A percentile compares a stretch with the other conserved stretches of the same genome.
phyloP scores from a whole-genome alignment of 371 early-diverging fungal species.

The Mortierella sp. region DNA sequence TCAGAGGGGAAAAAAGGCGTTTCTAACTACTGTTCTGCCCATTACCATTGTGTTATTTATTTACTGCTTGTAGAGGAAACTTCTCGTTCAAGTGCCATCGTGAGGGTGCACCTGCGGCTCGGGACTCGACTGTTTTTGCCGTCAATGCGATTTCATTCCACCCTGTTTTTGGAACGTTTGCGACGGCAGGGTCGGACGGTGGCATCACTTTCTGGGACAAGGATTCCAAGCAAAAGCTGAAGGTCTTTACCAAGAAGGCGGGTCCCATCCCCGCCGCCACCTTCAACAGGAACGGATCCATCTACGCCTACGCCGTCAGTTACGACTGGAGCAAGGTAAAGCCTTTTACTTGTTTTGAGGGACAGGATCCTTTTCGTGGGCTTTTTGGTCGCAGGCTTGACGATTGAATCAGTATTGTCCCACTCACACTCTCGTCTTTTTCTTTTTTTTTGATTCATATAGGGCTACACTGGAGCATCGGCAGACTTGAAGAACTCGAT shows the following conservation, averaged over 20 bases:
- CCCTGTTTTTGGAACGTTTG: constrained; percentile 90
- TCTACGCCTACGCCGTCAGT: constrained; percentile 94
- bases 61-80: constrained; percentile 67
- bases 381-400: background rate
- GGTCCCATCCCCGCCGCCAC: constrained; percentile 83
- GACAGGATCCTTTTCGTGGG: background rate
- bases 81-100: constrained; percentile 98
- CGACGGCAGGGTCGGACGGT: constrained; percentile 95
- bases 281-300: constrained; percentile 89
- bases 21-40: background rate
- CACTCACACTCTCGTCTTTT: background rate
- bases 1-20: too few species aligned
- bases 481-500: constrained; percentile 56
- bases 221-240: constrained; percentile 89
- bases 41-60: background rate
- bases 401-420: background rate
- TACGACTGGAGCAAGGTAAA: constrained; percentile 98
- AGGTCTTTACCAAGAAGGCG: constrained; percentile 71
- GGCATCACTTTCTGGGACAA: constrained; percentile 96
- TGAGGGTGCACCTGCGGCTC: constrained; percentile 65
- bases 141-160: constrained; percentile 91
- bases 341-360: constrained; percentile 24
- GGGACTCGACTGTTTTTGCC: constrained; percentile 78
- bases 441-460: background rate
- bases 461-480: constrained; percentile 47